These are phyloP conservation scores for Tetrapisispora pingtungensis DNA, from an alignment of 805 yeast genomes.

Conservation along the genomic window DNA sequence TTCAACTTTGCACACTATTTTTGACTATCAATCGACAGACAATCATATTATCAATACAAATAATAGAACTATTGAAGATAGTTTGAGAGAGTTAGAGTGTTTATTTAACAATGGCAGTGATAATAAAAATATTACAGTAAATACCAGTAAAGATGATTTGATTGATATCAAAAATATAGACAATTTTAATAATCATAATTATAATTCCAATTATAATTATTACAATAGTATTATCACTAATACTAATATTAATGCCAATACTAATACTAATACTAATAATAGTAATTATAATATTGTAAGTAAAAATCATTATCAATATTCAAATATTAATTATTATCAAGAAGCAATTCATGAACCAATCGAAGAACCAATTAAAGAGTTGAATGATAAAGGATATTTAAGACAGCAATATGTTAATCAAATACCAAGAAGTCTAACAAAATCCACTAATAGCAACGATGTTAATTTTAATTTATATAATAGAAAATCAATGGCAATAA, in stretches of 20 bases:
- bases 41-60: not conserved
- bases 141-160: too few species aligned
- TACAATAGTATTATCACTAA: too few species aligned
- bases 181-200: not conserved
- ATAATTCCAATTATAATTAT: not conserved
- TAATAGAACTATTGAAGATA: slow-evolving; percentile 8
- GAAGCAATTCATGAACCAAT: too few species aligned
- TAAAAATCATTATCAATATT: too few species aligned
- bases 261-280: too few species aligned
- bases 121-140: too few species aligned
- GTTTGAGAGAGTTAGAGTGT: slow-evolving; percentile 15
- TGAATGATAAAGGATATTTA: too few species aligned
- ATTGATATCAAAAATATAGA: too few species aligned
- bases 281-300: too few species aligned
- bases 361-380: too few species aligned
- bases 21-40: not conserved
- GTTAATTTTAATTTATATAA: not conserved
- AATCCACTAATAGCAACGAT: not conserved
- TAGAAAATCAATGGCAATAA: slow-evolving; percentile 8
- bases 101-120: not conserved
- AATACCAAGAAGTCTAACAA: not conserved
- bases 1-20: not conserved
- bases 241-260: too few species aligned
- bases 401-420: not conserved
- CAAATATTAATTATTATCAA: too few species aligned